Evolutionary conservation across 345 rosid genomes (phyloP), one percentile per base, ranked within the genome.

Genomic region (Ricinus communis): DNA sequence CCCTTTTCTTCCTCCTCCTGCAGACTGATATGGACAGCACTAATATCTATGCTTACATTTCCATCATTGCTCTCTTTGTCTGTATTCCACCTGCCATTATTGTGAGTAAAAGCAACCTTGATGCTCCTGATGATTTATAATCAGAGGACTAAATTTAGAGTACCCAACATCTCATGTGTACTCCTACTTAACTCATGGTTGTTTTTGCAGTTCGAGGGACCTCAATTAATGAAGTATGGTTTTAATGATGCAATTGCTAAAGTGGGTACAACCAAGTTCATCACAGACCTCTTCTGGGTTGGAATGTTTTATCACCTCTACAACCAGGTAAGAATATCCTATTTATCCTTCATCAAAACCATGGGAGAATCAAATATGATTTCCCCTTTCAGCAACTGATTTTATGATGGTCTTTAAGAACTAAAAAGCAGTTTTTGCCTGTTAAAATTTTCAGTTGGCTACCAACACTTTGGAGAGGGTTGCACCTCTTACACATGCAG

Each of bases 1-100:
- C n/a, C 30, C 3, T 1, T 7, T 54, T 51, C 27, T 47, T 46
- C 1, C 40, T n/a, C 28, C 52, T 57, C 71, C 25, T 80, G 84
- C 90, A 91, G 97, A 95, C 99, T 70, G 97, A 87, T 70, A 95
- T 95, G 97, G 99, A 95, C 87, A 95, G 97, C 77, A 95, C 97
- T 40, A 91, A 95, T 72, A 11, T 92, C 30, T 95, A 91, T 65
- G 97, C 99, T 66, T 95, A 95, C 85, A 94, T 94, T 76, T 91
- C 99, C 71, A 91, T 94, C 74, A 91, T 91, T 6, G 97, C 99
- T 56, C 97, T 94, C 74, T 0, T 90, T 49, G 90, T 90, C 75
- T 91, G 99, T 79, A 74, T 94, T 74, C 97, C 99, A 68, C 99
- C 99, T 5, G 97, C 97, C 79, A 57, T 94, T 60, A 70, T 94